Conservation (phyloP, 257 asterid genomes). For the Gardenia jasminoides region DNA sequence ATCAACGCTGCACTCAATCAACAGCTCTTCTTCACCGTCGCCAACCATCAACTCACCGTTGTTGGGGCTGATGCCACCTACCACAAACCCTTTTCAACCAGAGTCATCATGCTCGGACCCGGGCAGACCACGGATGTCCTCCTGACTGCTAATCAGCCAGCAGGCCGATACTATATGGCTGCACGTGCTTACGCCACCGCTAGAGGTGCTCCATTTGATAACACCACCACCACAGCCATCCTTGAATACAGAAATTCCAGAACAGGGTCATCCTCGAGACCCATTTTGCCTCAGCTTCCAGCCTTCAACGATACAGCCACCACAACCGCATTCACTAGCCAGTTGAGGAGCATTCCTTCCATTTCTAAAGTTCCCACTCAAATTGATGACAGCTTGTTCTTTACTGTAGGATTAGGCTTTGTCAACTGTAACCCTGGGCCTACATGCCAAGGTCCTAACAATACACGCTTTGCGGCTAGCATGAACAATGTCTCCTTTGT, state of each 20-base stretch:
- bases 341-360: conserved; percentile 36
- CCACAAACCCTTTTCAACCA: conserved; percentile 50
- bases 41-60: conserved; percentile 60
- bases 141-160: conserved; percentile 48
- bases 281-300: conserved; percentile 51
- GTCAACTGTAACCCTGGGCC: conserved; percentile 54
- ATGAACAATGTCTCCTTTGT: conserved; percentile 57
- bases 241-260: conserved; percentile 39
- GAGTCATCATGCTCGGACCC: conserved; percentile 62
- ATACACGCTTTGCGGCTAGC: conserved; percentile 55
- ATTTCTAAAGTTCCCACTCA: conserved; percentile 36
- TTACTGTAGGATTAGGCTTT: conserved; percentile 59
- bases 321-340: conserved; percentile 37
- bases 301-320: conserved; percentile 55
- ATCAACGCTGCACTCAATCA: conserved; percentile 77
- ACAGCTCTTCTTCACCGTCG: conserved; percentile 55
- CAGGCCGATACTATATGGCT: conserved; percentile 54
- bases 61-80: conserved; percentile 58
- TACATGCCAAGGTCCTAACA: conserved; percentile 64
- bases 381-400: conserved; percentile 40
- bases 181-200: conserved; percentile 51
- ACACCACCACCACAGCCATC: conserved; percentile 66
- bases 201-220: conserved; percentile 47
- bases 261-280: conserved; percentile 14
- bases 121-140: conserved; percentile 68